phyloP scores from a whole-genome alignment of 2,329 filamentous ascomycete species.

The Emergomyces pasteurianus region DNA sequence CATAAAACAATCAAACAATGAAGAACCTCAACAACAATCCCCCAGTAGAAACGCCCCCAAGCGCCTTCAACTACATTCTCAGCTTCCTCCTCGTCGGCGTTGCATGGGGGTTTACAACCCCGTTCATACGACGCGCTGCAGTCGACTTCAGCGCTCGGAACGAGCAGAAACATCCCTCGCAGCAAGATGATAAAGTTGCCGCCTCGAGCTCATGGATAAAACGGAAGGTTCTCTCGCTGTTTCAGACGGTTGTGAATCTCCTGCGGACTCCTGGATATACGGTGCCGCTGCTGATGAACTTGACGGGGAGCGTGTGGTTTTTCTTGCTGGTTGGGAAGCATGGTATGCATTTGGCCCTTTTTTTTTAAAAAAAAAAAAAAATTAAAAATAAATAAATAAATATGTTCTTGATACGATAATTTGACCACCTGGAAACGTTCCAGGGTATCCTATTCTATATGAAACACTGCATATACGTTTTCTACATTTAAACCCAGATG shows the following conservation, averaged over 20 bases:
- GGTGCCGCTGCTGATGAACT: constrained; percentile 69
- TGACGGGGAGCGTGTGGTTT: constrained; percentile 94
- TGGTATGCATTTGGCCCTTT: too few relatives aligned
- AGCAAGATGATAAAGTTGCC: not conserved
- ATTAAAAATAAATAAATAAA: too few relatives aligned
- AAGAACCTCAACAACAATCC: not conserved
- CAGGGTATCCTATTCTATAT: too few relatives aligned
- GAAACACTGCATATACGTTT: too few relatives aligned
- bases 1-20: not conserved
- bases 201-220: constrained; percentile 45
- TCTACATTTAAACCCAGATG: not conserved
- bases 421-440: too few relatives aligned
- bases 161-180: constrained; percentile 1
- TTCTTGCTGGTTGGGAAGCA: constrained; percentile 87
- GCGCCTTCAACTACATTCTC: constrained; percentile 64
- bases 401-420: too few relatives aligned
- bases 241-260: constrained; percentile 67
- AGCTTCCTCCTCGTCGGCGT: constrained; percentile 84
- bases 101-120: constrained; percentile 86
- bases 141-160: constrained; percentile 55
- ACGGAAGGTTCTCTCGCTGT: constrained; percentile 49
- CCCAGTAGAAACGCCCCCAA: constrained; percentile 20
- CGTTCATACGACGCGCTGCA: constrained; percentile 81
- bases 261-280: constrained; percentile 73
- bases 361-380: too few relatives aligned